Evolutionary conservation across 768 basidiomycete genomes (phyloP).

Genomic region (Serendipita indica): DNA sequence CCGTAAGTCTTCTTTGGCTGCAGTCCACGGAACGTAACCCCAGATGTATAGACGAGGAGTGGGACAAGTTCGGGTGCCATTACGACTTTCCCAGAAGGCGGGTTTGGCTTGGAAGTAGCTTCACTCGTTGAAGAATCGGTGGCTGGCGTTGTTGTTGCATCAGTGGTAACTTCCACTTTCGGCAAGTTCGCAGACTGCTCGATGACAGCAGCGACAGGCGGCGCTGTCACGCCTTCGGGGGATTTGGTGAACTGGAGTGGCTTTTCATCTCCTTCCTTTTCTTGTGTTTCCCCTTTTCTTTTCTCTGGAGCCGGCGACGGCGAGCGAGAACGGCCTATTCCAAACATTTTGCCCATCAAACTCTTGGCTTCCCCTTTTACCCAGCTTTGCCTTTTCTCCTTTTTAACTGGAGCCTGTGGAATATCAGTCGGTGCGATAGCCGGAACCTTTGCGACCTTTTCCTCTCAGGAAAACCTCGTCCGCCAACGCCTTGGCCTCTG

Average conservation of each 20-base stretch:
- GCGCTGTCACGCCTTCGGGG: neutral
- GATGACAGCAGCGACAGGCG: neutral
- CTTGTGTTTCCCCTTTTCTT: too few relatives aligned
- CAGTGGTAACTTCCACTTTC: too few relatives aligned
- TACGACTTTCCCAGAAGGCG: neutral
- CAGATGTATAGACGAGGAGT: conserved; percentile 85
- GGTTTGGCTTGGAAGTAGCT: neutral
- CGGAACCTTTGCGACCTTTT: neutral
- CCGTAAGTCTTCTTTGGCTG: conserved; percentile 74
- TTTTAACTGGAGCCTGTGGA: too few relatives aligned
- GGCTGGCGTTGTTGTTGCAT: too few relatives aligned
- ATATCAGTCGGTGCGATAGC: neutral
- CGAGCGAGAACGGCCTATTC: too few relatives aligned
- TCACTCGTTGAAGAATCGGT: neutral
- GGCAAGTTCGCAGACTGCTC: too few relatives aligned
- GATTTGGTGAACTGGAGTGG: neutral
- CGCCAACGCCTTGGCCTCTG: neutral
- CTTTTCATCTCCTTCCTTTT: neutral
- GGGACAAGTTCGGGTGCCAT: conserved; percentile 63
- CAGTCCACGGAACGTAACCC: conserved; percentile 86
- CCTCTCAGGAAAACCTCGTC: neutral
- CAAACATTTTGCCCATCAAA: neutral
- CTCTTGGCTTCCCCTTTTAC: neutral
- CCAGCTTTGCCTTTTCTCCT: neutral
- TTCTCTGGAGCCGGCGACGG: too few relatives aligned